Conservation (phyloP, 2,329 filamentous ascomycete species). For the Fusarium aywerte region DNA sequence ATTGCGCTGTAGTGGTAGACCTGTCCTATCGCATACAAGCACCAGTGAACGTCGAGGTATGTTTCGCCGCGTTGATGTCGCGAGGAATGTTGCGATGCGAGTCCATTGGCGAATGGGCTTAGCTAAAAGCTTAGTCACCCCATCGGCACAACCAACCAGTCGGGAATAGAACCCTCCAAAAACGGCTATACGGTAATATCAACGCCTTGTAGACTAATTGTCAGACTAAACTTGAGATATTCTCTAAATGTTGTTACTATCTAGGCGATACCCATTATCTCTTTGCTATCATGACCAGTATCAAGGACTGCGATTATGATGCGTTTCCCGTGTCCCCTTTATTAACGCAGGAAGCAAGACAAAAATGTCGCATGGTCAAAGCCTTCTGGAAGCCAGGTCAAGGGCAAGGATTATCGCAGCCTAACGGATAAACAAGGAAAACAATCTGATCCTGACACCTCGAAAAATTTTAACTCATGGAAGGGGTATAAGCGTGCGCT, state of each 20-base stretch:
- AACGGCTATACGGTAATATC: not conserved
- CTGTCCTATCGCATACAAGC: not conserved
- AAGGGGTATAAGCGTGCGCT: not conserved
- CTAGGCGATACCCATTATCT: too few relatives aligned
- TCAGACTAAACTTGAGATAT: not conserved
- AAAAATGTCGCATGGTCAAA: conserved; percentile 31
- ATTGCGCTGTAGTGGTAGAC: not conserved
- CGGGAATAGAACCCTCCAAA: not conserved
- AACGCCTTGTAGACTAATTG: too few relatives aligned
- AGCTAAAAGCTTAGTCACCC: conserved; percentile 6
- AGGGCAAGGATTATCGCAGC: conserved; percentile 6
- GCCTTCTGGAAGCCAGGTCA: conserved; percentile 11
- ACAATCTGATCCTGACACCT: not conserved
- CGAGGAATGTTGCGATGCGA: conserved; percentile 3
- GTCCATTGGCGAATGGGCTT: not conserved
- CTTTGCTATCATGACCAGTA: too few relatives aligned
- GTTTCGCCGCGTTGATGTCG: not conserved
- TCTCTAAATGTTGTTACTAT: rapidly evolving
- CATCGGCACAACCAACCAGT: not conserved
- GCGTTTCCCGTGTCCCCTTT: not conserved
- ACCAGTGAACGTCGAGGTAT: too few relatives aligned
- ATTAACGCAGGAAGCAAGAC: not conserved
- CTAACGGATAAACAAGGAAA: conserved; percentile 2
- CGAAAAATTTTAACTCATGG: not conserved
- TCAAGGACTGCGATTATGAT: not conserved